Evolutionary conservation across 805 yeast genomes (phyloP), one percentile per base, ranked within the genome.

Genomic region (Diddensiella caesifluorescens): DNA sequence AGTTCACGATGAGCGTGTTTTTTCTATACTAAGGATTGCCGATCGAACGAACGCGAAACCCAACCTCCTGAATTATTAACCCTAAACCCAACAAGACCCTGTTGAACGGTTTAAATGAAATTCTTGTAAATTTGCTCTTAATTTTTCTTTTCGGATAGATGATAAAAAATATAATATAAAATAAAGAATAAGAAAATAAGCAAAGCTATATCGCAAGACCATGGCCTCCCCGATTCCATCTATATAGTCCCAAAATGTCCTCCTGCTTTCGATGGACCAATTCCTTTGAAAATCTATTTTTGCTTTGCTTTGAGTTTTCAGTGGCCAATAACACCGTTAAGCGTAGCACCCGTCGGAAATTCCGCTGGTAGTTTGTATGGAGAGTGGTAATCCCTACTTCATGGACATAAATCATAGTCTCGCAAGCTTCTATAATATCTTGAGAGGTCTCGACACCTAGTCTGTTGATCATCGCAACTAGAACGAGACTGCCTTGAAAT

Each of bases 171-270:
- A 5, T 5, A 28, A 28, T 6, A 28, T 6, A 28, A 28, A 6
- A 28, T 5, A 13, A 6, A 6, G n/a, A n/a, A 19, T 33, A 33
- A 33, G 13, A 33, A 33, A 13, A 4, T 20, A 33, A 12, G 22
- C 37, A 9, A 25, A 15, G 15, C 37, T 26, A 40, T 33, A 62
- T 56, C 4, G 67, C 69, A 22, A 65, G 45, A 4, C 69, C 69
- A 32, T 56, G 54, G 2, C 70, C 69, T n/a, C 60, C 60, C 9
- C 53, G 48, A 18, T 52, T 48, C 70, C 69, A 65, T 43, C 64
- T 55, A 49, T 63, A 64, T 22, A 65, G 55, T 13, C 54, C 54
- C 13, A 65, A 39, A 6, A 63, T 55, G 6, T 62, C 62, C 27
- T 48, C 53, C 21, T 64, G 52, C 33, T 57, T 54, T 19, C 57